A percentile compares a stretch with the other conserved stretches of the same genome.
Conservation (phyloP, 495 filamentous ascomycete genomes). For the Xylaria curta region DNA sequence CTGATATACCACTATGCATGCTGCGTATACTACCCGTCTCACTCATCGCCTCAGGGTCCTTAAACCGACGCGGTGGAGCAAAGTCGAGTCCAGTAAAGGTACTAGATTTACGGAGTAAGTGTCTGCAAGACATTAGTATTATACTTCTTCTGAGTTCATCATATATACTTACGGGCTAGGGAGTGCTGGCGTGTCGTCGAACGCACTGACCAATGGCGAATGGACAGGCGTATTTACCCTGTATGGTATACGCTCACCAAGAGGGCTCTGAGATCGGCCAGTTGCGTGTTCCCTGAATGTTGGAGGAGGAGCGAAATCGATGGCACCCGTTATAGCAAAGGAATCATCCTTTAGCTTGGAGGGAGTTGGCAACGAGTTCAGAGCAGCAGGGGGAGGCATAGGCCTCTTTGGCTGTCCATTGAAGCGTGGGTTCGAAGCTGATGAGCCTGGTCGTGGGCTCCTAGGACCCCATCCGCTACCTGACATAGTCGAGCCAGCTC, state of each 20-base stretch:
- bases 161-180: slow-evolving; percentile 83
- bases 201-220: slow-evolving; percentile 79
- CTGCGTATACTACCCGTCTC: slow-evolving; percentile 92
- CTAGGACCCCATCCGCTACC: slow-evolving; percentile 38
- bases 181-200: slow-evolving; percentile 82
- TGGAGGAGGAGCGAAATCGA: slow-evolving; percentile 87
- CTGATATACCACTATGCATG: slow-evolving; percentile 79
- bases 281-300: slow-evolving; percentile 69
- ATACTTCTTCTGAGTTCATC: slow-evolving; percentile 38
- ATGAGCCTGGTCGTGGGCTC: slow-evolving; percentile 67
- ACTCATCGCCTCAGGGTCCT: slow-evolving; percentile 71
- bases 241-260: slow-evolving; percentile 77
- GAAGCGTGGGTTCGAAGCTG: slow-evolving; percentile 62
- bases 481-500: slow-evolving; percentile 53
- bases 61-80: slow-evolving; percentile 88
- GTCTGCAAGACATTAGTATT: slow-evolving; percentile 53
- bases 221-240: slow-evolving; percentile 71
- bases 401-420: slow-evolving; percentile 59
- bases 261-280: slow-evolving; percentile 81
- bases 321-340: slow-evolving; percentile 67
- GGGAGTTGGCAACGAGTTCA: slow-evolving; percentile 82
- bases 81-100: slow-evolving; percentile 93
- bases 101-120: slow-evolving; percentile 85
- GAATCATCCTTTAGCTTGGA: slow-evolving; percentile 85
- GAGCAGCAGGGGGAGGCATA: slow-evolving; percentile 74